Conservation (phyloP, 2,329 filamentous ascomycete genomes). For the Bipolaris gigantea region DNA sequence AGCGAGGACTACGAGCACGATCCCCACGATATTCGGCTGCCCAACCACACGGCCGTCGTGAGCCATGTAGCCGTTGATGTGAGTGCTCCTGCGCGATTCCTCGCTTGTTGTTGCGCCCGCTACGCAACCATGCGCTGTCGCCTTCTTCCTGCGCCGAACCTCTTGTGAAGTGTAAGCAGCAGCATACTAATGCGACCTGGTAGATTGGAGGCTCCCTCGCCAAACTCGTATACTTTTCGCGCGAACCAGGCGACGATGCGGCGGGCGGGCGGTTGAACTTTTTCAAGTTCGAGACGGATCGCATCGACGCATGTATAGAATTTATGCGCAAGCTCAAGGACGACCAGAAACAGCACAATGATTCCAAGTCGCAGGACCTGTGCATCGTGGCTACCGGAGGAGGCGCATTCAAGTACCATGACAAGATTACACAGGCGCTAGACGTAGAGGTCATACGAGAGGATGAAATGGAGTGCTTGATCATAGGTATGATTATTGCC, state of each 20-base stretch:
- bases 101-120: slow-evolving; percentile 13
- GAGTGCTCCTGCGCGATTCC: slow-evolving; percentile 47
- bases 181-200: slow-evolving; percentile 22
- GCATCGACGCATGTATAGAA: slow-evolving; percentile 88
- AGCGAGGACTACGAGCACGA: slow-evolving; percentile 66
- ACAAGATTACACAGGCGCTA: slow-evolving; percentile 79
- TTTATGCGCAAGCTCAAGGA: slow-evolving; percentile 86
- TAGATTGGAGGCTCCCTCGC: slow-evolving; percentile 94
- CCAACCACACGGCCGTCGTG: slow-evolving; percentile 91
- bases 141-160: background rate
- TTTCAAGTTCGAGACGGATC: slow-evolving; percentile 92
- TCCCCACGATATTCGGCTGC: slow-evolving; percentile 91
- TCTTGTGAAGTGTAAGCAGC: background rate
- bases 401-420: slow-evolving; percentile 95
- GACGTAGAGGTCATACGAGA: slow-evolving; percentile 87
- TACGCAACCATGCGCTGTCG: slow-evolving; percentile 18
- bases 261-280: slow-evolving; percentile 92
- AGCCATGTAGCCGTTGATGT: slow-evolving; percentile 97
- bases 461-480: slow-evolving; percentile 98
- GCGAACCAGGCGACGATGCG: slow-evolving; percentile 76
- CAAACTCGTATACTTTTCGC: slow-evolving; percentile 96
- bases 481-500: slow-evolving; percentile 68
- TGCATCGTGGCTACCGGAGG: slow-evolving; percentile 96
- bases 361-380: slow-evolving; percentile 69
- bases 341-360: slow-evolving; percentile 77